Conservation (phyloP, 1,139 yeast genomes). For the Yamadazyma taylorii region DNA sequence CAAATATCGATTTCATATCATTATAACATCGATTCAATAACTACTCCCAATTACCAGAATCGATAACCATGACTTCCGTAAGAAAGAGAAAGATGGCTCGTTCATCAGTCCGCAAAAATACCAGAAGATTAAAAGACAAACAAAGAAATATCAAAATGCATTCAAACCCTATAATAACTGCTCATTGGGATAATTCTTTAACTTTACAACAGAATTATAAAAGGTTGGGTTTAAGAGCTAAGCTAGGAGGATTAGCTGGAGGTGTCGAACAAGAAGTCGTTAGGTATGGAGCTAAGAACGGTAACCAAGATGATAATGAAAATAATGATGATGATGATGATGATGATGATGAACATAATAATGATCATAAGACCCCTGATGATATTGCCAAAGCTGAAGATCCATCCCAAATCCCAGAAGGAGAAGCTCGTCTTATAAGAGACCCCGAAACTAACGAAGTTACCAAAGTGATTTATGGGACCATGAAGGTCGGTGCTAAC, state of each 20-base stretch:
- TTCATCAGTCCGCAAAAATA: slow-evolving; percentile 65
- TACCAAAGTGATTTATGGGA: slow-evolving; percentile 69
- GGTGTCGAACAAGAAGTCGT: slow-evolving; percentile 58
- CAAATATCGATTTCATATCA: background rate
- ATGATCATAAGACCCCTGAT: slow-evolving; percentile 31
- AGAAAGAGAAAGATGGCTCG: slow-evolving; percentile 84
- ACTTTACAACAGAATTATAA: slow-evolving; percentile 85
- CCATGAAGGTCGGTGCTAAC: slow-evolving; percentile 32
- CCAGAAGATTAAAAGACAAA: slow-evolving; percentile 68
- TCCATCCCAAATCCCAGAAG: slow-evolving; percentile 65
- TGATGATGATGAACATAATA: slow-evolving; percentile 34
- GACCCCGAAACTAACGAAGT: slow-evolving; percentile 71
- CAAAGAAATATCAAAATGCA: slow-evolving; percentile 63
- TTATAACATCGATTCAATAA: slow-evolving; percentile 1
- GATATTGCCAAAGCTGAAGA: slow-evolving; percentile 45
- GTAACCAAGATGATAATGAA: slow-evolving; percentile 21
- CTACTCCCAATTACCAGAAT: background rate
- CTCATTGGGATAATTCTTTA: slow-evolving; percentile 82
- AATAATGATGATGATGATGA: slow-evolving; percentile 25
- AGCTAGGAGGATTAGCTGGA: slow-evolving; percentile 66
- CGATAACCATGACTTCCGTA: slow-evolving; percentile 62
- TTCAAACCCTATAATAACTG: slow-evolving; percentile 80
- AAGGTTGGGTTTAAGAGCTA: slow-evolving; percentile 69
- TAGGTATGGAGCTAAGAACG: slow-evolving; percentile 29
- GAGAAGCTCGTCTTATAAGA: slow-evolving; percentile 79